These are phyloP conservation scores for Dinochytrium kinnereticum DNA, from an alignment of 371 early-diverging fungal genomes.

Conservation along the genomic window DNA sequence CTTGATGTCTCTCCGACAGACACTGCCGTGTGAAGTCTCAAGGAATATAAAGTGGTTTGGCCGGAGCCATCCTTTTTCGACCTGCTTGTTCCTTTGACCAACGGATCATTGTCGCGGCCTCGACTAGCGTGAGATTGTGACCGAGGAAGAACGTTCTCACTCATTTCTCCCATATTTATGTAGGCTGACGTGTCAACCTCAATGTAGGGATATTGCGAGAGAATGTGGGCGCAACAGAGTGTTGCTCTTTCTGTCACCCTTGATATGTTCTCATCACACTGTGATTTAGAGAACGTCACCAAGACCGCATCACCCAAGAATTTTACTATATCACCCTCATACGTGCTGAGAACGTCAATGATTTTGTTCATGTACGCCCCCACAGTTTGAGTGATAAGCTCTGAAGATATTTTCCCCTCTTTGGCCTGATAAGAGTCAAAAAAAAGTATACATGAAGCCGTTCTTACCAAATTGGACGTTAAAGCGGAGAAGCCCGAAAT, in stretches of 20 bases:
- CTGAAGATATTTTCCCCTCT: constrained; percentile 7
- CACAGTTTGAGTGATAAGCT: constrained; percentile 12
- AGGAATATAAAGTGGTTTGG: not conserved
- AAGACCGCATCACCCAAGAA: constrained; percentile 13
- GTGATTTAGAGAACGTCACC: not conserved
- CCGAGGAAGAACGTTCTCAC: no score
- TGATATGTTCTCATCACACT: not conserved
- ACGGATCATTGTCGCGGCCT: no score
- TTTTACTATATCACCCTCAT: constrained; percentile 5
- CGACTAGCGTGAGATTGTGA: no score
- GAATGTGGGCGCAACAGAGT: not conserved
- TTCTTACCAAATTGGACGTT: not conserved
- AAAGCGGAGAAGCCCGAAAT: not conserved
- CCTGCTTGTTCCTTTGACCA: no score
- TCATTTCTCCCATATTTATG: not conserved
- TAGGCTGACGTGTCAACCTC: not conserved
- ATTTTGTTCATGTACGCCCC: constrained; percentile 5
- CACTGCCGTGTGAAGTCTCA: not conserved
- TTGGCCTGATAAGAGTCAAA: not conserved
- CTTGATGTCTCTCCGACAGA: not conserved
- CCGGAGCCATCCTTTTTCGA: not conserved
- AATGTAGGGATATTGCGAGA: not conserved
- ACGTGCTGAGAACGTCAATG: constrained; percentile 2
- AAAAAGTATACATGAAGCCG: not conserved
- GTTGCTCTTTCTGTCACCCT: not conserved